Evolutionary conservation across 257 asterid genomes (phyloP).

Genomic region (Solanum bulbocastanum): DNA sequence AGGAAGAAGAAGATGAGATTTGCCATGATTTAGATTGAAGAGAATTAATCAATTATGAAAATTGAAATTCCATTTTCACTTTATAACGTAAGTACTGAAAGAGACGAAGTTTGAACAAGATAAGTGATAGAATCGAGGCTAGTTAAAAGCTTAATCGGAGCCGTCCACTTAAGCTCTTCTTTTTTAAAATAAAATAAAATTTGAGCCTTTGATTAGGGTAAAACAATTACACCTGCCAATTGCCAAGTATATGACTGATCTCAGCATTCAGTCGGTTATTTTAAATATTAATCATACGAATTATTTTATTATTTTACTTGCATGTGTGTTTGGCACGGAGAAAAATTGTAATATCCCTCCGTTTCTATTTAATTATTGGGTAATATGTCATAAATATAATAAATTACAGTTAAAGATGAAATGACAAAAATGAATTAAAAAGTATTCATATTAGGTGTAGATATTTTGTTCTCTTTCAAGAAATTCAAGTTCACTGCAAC

Average conservation of each 20-base stretch:
- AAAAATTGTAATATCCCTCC: no score
- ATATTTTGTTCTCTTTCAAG: no score
- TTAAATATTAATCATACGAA: not conserved
- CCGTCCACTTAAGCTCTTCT: not conserved
- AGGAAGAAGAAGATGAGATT: slow-evolving; percentile 6
- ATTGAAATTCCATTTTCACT: not conserved
- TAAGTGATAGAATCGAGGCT: not conserved
- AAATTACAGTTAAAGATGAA: no score
- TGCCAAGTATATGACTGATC: not conserved
- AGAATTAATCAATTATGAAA: not conserved
- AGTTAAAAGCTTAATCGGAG: not conserved
- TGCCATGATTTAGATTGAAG: not conserved
- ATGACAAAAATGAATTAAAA: not conserved
- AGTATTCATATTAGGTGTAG: no score
- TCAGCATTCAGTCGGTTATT: not conserved
- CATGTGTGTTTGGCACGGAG: not conserved
- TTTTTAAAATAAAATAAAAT: no score
- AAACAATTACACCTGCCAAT: not conserved
- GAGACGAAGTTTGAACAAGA: not conserved
- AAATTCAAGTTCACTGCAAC: no score
- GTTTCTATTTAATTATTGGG: no score
- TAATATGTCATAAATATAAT: no score
- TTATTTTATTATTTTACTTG: not conserved
- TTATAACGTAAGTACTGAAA: no score
- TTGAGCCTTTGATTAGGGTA: not conserved